Conservation (phyloP, 2,329 filamentous ascomycete genomes). For the Lachnellula occidentalis region DNA sequence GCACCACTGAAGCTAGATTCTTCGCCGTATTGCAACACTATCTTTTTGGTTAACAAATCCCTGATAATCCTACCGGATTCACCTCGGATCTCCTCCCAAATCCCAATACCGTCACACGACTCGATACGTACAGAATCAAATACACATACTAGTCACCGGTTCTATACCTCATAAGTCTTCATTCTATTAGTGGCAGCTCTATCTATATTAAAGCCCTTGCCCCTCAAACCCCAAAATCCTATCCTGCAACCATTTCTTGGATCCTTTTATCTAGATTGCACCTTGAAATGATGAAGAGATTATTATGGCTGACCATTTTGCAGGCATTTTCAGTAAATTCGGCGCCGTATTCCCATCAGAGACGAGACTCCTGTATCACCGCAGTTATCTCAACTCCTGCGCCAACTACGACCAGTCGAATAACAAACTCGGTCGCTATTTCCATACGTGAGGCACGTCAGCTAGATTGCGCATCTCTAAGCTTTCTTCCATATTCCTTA, state of each 20-base stretch:
- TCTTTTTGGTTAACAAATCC: background rate
- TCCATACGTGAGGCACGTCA: background rate
- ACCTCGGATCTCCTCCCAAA: background rate
- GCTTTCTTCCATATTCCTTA: background rate
- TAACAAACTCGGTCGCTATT: background rate
- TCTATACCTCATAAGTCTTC: background rate
- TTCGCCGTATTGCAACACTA: background rate
- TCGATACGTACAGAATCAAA: background rate
- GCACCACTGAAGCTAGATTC: background rate
- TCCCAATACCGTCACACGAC: background rate
- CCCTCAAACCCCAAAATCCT: background rate
- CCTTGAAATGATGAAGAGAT: conserved; percentile 3
- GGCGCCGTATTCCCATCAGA: conserved; percentile 4
- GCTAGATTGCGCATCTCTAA: background rate
- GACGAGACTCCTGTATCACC: background rate
- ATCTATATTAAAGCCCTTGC: background rate
- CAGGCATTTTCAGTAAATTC: conserved; percentile 9
- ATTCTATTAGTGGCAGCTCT: background rate
- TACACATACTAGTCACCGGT: background rate
- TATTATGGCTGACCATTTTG: conserved; percentile 6
- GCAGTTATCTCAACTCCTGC: background rate
- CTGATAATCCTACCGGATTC: background rate
- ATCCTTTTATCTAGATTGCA: background rate
- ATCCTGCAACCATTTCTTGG: background rate
- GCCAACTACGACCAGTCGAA: background rate